These are phyloP conservation scores for Apiotrichum brassicae DNA, from an alignment of 1,284 basidiomycete genomes.

Conservation along the genomic window DNA sequence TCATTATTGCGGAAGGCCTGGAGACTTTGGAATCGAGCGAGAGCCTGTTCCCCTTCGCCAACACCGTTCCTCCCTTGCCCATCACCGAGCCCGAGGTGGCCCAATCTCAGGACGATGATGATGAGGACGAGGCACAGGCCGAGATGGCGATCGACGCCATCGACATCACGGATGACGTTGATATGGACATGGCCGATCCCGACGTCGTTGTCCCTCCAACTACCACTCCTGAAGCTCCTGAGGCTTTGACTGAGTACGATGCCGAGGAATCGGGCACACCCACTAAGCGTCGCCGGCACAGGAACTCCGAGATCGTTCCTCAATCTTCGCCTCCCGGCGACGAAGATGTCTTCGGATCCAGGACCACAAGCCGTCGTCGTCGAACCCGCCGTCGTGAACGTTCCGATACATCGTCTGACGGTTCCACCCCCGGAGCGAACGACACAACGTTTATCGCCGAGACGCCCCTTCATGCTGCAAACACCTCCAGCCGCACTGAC, in stretches of 20 bases:
- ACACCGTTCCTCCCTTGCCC: neutral
- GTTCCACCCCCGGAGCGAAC: neutral
- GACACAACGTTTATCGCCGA: neutral
- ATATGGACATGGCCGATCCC: neutral
- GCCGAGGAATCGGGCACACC: conserved; percentile 11
- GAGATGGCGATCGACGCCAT: neutral
- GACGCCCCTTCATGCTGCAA: neutral
- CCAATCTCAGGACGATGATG: neutral
- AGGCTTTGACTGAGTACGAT: conserved; percentile 8
- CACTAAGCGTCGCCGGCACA: neutral
- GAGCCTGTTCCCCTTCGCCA: conserved; percentile 4
- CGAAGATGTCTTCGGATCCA: conserved; percentile 33
- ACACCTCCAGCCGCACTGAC: too few relatives aligned
- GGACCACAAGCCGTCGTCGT: conserved; percentile 1
- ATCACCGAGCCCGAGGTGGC: neutral
- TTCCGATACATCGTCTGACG: neutral
- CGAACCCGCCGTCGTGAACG: neutral
- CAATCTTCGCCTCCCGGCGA: neutral
- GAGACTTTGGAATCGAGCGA: neutral
- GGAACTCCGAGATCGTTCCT: conserved; percentile 4
- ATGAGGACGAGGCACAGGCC: neutral
- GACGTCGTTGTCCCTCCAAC: neutral
- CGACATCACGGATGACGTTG: neutral
- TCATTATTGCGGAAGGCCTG: conserved; percentile 33
- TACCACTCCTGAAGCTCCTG: neutral